phyloP scores from a whole-genome alignment of 331 rosid genomes.

The Quercus tomentella region DNA sequence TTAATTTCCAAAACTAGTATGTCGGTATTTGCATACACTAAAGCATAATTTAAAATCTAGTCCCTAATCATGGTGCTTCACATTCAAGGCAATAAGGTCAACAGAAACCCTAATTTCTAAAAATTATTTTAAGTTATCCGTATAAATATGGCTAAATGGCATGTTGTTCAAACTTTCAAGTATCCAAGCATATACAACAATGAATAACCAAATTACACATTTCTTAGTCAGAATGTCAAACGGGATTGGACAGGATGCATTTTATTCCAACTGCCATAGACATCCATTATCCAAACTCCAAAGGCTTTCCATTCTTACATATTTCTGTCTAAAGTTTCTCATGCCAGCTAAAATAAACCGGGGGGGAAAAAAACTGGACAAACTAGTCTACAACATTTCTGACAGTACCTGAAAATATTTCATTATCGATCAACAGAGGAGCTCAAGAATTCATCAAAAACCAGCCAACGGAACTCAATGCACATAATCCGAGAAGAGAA shows the following conservation, averaged over 20 bases:
- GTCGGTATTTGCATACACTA: no score
- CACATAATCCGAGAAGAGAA: slow-evolving; percentile 32
- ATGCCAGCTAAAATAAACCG: neutral
- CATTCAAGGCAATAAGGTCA: no score
- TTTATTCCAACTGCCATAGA: neutral
- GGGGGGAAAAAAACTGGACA: neutral
- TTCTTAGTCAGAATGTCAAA: neutral
- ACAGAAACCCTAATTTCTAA: no score
- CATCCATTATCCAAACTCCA: neutral
- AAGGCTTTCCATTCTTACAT: neutral
- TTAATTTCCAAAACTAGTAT: no score
- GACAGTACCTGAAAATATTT: slow-evolving; percentile 1
- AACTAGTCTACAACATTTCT: neutral
- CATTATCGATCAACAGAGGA: slow-evolving; percentile 12
- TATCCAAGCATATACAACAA: no score
- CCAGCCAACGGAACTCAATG: slow-evolving; percentile 18
- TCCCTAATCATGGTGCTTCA: no score
- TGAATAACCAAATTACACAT: neutral
- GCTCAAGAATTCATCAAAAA: slow-evolving; percentile 14
- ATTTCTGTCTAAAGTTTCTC: neutral
- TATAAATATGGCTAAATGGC: no score
- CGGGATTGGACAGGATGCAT: neutral
- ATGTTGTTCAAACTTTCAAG: no score
- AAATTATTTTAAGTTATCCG: no score
- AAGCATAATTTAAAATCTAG: no score